Conservation (phyloP, 306 rosid species). For the Mimosa pudica region DNA sequence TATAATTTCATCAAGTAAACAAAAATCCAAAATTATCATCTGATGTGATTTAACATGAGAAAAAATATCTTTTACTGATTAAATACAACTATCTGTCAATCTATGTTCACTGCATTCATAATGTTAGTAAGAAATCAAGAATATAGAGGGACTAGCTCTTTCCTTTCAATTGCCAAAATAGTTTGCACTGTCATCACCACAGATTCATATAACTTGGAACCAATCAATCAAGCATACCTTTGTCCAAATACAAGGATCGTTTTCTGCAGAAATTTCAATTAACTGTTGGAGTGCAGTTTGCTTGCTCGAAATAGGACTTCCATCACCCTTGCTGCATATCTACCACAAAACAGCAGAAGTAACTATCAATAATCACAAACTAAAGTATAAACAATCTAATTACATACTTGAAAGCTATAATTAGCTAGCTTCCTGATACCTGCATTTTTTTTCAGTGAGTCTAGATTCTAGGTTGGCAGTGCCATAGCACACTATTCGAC, state of each 20-base stretch:
- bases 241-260: slow-evolving; percentile 80
- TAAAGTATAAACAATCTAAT: slow-evolving; percentile 3
- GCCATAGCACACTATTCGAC: neutral
- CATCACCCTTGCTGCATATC: slow-evolving; percentile 76
- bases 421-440: slow-evolving; percentile 2
- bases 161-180: slow-evolving; percentile 21
- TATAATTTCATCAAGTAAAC: slow-evolving; percentile 29
- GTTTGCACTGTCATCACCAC: neutral
- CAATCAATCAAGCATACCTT: slow-evolving; percentile 57
- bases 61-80: slow-evolving; percentile 20
- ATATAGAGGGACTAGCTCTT: slow-evolving; percentile 15
- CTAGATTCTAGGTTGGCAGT: slow-evolving; percentile 6
- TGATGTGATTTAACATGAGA: slow-evolving; percentile 11
- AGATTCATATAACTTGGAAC: slow-evolving; percentile 6
- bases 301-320: slow-evolving; percentile 64
- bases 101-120: slow-evolving; percentile 29
- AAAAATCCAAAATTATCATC: slow-evolving; percentile 24
- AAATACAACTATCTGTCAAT: slow-evolving; percentile 13
- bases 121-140: slow-evolving; percentile 7
- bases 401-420: slow-evolving; percentile 5
- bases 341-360: slow-evolving; percentile 39
- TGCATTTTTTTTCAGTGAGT: neutral
- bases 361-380: slow-evolving; percentile 29
- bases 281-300: slow-evolving; percentile 79
- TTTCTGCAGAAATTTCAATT: slow-evolving; percentile 71